A percentile compares a stretch with the other conserved stretches of the same genome.
phyloP scores from a whole-genome alignment of 2,329 filamentous ascomycete genomes.

The Cladosporium oxysporum region DNA sequence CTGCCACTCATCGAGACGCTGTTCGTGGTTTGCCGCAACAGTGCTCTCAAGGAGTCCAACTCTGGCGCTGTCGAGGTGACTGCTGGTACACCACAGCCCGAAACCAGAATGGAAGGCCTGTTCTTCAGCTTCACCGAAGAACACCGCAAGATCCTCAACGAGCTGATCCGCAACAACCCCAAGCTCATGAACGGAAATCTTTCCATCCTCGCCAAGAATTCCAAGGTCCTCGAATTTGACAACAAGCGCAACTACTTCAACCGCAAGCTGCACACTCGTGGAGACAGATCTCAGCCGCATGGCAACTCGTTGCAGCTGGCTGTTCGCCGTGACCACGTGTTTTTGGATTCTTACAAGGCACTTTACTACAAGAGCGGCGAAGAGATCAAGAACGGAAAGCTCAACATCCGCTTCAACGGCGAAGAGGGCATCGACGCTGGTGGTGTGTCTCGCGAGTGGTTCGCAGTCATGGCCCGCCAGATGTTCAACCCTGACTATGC shows the following conservation, averaged over 20 bases:
- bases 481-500: constrained; percentile 99
- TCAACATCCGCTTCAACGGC: constrained; percentile 95
- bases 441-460: constrained; percentile 97
- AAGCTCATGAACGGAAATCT: constrained; percentile 99
- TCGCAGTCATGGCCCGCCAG: constrained; percentile 92
- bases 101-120: constrained; percentile 79
- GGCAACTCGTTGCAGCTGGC: constrained; percentile 80
- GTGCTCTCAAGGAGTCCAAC: constrained; percentile 67
- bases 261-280: constrained; percentile 80
- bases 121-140: constrained; percentile 99
- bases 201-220: constrained; percentile 93
- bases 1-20: constrained; percentile 91
- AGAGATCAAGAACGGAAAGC: constrained; percentile 98
- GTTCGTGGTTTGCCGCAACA: constrained; percentile 99
- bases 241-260: constrained; percentile 99
- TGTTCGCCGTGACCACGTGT: constrained; percentile 91
- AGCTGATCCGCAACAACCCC: constrained; percentile 93
- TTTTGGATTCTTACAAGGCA: constrained; percentile 98
- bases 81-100: constrained; percentile 70
- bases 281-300: constrained; percentile 68
- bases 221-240: constrained; percentile 97
- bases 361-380: constrained; percentile 95
- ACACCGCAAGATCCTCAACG: constrained; percentile 95
- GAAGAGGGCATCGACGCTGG: constrained; percentile 98
- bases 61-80: constrained; percentile 52